Evolutionary conservation across 2,329 filamentous ascomycete species (phyloP).

Genomic region (Nemania serpens): DNA sequence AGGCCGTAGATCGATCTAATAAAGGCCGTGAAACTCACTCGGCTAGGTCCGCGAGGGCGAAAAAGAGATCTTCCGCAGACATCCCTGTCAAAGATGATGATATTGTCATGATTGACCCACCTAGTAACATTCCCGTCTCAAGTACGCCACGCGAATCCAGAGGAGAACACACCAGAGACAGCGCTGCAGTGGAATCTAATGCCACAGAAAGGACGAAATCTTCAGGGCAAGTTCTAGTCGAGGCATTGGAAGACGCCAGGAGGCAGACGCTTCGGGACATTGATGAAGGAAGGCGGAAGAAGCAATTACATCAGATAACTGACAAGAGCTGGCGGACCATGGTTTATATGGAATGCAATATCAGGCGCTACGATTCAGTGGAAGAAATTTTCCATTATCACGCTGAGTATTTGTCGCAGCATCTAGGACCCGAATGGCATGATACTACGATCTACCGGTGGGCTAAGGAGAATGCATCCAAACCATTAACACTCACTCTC

Average conservation of each 20-base stretch:
- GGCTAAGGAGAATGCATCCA: constrained; percentile 38
- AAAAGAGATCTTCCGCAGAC: constrained; percentile 30
- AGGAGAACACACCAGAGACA: not conserved
- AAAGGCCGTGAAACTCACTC: constrained; percentile 25
- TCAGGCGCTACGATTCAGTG: constrained; percentile 44
- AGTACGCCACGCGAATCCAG: constrained; percentile 3
- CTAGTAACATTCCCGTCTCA: constrained; percentile 5
- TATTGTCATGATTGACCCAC: constrained; percentile 36
- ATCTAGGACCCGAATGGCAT: constrained; percentile 40
- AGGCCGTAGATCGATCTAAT: constrained; percentile 16
- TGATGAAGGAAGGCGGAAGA: constrained; percentile 36
- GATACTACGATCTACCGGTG: constrained; percentile 40
- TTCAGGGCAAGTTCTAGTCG: constrained; percentile 28
- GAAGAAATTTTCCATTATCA: constrained; percentile 53
- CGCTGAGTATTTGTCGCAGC: constrained; percentile 44
- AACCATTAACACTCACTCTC: constrained; percentile 33
- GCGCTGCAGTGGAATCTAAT: not conserved
- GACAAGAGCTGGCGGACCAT: constrained; percentile 36
- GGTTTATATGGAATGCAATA: constrained; percentile 47
- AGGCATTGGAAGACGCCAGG: constrained; percentile 35
- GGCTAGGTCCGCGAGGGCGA: constrained; percentile 32
- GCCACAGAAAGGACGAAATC: not conserved
- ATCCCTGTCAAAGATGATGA: constrained; percentile 28
- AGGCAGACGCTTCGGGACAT: constrained; percentile 36
- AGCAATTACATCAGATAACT: constrained; percentile 38